These are phyloP conservation scores for Debaryomyces fabryi DNA, from an alignment of 1,139 yeast species.

Conservation along the genomic window DNA sequence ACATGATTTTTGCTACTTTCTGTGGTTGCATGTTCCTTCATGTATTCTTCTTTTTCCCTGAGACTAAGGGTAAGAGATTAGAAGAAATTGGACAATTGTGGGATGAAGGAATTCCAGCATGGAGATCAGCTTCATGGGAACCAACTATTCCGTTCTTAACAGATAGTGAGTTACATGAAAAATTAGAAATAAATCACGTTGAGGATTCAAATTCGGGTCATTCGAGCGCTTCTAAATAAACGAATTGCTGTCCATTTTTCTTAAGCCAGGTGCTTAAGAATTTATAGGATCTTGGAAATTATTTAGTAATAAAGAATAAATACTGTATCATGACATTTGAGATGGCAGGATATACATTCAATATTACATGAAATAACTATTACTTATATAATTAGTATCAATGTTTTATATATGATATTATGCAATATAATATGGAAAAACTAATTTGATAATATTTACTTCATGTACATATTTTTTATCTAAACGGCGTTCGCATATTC, in stretches of 20 bases:
- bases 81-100: slow-evolving; percentile 67
- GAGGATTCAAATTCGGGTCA: background rate
- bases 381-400: background rate
- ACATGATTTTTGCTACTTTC: slow-evolving; percentile 49
- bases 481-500: background rate
- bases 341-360: background rate
- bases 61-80: slow-evolving; percentile 63
- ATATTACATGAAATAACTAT: background rate
- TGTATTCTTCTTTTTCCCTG: slow-evolving; percentile 68
- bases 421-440: background rate
- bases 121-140: slow-evolving; percentile 51
- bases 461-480: background rate
- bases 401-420: background rate
- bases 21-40: slow-evolving; percentile 58
- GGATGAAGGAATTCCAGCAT: slow-evolving; percentile 60
- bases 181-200: background rate
- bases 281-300: background rate
- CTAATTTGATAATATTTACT: background rate
- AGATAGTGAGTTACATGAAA: slow-evolving; percentile 32
- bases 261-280: background rate
- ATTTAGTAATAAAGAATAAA: background rate
- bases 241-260: background rate
- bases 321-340: background rate
- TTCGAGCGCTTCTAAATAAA: background rate
- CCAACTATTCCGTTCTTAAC: slow-evolving; percentile 46